Percentiles rank a stretch among this genome's conserved stretches.
These are phyloP conservation scores for Penicillium salamii DNA, from an alignment of 495 filamentous ascomycete genomes.

Conservation along the genomic window DNA sequence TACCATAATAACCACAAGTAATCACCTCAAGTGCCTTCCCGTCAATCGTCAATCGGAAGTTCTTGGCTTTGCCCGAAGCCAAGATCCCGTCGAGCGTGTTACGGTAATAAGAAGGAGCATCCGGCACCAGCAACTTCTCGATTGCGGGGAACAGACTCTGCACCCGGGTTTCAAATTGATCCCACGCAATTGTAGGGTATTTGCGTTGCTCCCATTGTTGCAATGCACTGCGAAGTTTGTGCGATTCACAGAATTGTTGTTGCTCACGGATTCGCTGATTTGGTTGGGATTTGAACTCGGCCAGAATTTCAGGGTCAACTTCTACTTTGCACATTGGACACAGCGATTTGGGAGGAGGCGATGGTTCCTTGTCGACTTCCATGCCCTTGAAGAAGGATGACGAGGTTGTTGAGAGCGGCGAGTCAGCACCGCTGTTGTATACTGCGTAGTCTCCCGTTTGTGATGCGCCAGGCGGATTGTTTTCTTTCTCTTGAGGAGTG, in stretches of 20 bases:
- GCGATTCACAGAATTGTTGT: conserved; percentile 66
- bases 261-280: conserved; percentile 61
- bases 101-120: conserved; percentile 57
- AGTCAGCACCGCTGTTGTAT: conserved; percentile 5
- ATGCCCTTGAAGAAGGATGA: background rate
- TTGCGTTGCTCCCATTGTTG: conserved; percentile 58
- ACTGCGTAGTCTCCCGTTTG: conserved; percentile 1
- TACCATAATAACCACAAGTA: conserved; percentile 83
- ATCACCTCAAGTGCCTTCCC: conserved; percentile 40
- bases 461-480: conserved; percentile 7
- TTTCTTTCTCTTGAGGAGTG: conserved; percentile 4
- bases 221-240: conserved; percentile 58
- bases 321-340: conserved; percentile 70
- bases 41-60: conserved; percentile 49
- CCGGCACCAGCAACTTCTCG: conserved; percentile 55
- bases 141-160: conserved; percentile 52
- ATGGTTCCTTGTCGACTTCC: conserved; percentile 1
- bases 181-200: conserved; percentile 83
- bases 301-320: conserved; percentile 52
- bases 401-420: conserved; percentile 11
- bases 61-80: conserved; percentile 58
- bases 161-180: conserved; percentile 60
- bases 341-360: conserved; percentile 14
- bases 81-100: conserved; percentile 57
- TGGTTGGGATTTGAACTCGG: conserved; percentile 42